Base-by-base conservation (phyloP, 73 alveolate genomes). In the Blepharisma stoltei region DNA sequence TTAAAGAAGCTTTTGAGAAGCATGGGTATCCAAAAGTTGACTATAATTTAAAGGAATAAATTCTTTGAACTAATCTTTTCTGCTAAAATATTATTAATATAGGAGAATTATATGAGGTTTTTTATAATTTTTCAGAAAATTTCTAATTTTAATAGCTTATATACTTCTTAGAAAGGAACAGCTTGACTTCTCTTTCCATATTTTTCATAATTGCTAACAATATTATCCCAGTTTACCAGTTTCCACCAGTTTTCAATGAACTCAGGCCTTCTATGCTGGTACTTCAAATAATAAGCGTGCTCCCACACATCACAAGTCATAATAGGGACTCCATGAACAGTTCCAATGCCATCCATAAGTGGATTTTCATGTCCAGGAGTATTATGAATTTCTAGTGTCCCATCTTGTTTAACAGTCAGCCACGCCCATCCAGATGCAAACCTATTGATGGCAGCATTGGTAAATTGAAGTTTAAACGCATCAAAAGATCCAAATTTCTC, bases 361-460 rank as follows among this genome's bases (percentile, higher is more conserved):
- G 91, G 91, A 71, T 80, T 84, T 71, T 84, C 91, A 66, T 84
- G 91, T 70, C 80, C 80, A 44, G 87, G 84, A 1, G 91, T 84
- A 6, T 81, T 78, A 45, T 75, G 71, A 32, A 84, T 67, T 9
- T 80, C 81, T 54, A 84, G 76, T 76, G 70, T 80, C 43, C 82
- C 84, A 78, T 70, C 82, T 6, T 32, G 52, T 21, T 70, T 44
- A 43, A 83, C 83, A 6, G 77, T 83, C 67, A 83, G 81, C 83
- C 83, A 83, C n/a, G 88, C 87, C 87, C 90, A 83, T 67, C 90
- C 90, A 46, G 88, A 77, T 65, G 86, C 90, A 54, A 83, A 83
- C 23, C 83, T 77, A 32, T 70, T 11, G 60, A 65, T 18, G 11
- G 90, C 90, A 14, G 48, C 83, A 67, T 54, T 37, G 25, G 54